phyloP scores from a whole-genome alignment of 192 early-diverging fungal species.

The Physocladia obscura region DNA sequence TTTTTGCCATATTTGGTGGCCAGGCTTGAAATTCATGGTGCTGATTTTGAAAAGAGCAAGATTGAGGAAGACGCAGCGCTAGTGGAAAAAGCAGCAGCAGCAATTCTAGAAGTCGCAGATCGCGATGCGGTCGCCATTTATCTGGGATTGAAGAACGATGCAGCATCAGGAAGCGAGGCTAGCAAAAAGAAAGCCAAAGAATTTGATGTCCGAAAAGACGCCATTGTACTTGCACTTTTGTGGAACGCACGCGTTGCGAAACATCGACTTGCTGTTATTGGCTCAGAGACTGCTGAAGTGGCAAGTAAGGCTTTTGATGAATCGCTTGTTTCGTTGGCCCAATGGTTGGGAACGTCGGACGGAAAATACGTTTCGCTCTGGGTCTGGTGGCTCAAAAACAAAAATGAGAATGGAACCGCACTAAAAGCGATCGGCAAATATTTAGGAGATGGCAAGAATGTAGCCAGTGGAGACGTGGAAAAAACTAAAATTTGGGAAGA shows the following conservation, averaged over 20 bases:
- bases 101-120: constrained; percentile 55
- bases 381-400: constrained; percentile 51
- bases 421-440: constrained; percentile 74
- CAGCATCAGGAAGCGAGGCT: constrained; percentile 41
- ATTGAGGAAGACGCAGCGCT: constrained; percentile 30
- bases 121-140: constrained; percentile 62
- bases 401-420: constrained; percentile 63
- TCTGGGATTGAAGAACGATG: constrained; percentile 61
- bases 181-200: constrained; percentile 66
- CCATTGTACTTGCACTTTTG: constrained; percentile 61
- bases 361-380: constrained; percentile 60
- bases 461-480: constrained; percentile 31
- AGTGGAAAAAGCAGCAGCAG: constrained; percentile 53
- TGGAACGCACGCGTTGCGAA: constrained; percentile 42
- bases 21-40: constrained; percentile 55
- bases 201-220: constrained; percentile 71
- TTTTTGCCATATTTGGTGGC: constrained; percentile 58
- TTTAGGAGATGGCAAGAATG: constrained; percentile 55
- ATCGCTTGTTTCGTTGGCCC: constrained; percentile 53
- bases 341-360: constrained; percentile 58
- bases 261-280: neutral
- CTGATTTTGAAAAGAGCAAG: constrained; percentile 41
- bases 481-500: constrained; percentile 53
- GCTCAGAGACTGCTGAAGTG: neutral
- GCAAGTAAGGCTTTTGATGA: constrained; percentile 46